Percentiles rank a stretch among this genome's conserved stretches.
These are phyloP conservation scores for Annulohypoxylon stygium DNA, from an alignment of 495 filamentous ascomycete genomes.

Conservation along the genomic window DNA sequence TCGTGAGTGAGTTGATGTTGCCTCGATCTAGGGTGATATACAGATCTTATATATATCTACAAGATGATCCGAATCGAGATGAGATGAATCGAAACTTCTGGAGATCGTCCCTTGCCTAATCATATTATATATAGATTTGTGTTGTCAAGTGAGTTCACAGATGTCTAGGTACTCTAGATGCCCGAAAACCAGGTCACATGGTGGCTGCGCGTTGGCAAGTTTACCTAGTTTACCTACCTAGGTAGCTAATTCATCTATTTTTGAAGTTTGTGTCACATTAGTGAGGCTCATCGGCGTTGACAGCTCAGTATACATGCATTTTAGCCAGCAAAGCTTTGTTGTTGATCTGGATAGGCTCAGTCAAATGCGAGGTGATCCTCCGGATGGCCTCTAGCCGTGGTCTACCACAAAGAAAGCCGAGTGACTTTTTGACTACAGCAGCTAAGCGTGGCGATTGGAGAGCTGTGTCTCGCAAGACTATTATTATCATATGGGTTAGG, in stretches of 20 bases:
- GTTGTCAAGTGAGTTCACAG: background rate
- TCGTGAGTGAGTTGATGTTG: background rate
- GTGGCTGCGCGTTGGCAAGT: background rate
- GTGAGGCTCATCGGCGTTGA: conserved; percentile 29
- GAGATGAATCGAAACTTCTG: background rate
- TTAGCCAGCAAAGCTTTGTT: background rate
- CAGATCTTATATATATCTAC: background rate
- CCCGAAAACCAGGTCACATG: background rate
- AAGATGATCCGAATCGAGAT: background rate
- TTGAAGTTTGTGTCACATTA: conserved; percentile 13
- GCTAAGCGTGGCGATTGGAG: conserved; percentile 2
- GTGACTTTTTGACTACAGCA: background rate
- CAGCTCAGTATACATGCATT: background rate
- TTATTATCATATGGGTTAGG: conserved; percentile 27
- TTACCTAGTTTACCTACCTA: background rate
- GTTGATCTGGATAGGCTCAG: background rate
- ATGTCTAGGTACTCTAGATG: background rate
- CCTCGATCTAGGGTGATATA: background rate
- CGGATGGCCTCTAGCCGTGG: conserved; percentile 35
- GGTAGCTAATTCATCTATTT: conserved; percentile 15
- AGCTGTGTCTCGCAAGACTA: background rate
- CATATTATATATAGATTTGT: background rate
- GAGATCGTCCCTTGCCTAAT: background rate
- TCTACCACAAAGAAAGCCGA: conserved; percentile 4
- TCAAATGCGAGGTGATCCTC: conserved; percentile 16